Evolutionary conservation across 768 basidiomycete species (phyloP), one percentile per base, ranked within the genome.

Genomic region (Termitomyces sp.): DNA sequence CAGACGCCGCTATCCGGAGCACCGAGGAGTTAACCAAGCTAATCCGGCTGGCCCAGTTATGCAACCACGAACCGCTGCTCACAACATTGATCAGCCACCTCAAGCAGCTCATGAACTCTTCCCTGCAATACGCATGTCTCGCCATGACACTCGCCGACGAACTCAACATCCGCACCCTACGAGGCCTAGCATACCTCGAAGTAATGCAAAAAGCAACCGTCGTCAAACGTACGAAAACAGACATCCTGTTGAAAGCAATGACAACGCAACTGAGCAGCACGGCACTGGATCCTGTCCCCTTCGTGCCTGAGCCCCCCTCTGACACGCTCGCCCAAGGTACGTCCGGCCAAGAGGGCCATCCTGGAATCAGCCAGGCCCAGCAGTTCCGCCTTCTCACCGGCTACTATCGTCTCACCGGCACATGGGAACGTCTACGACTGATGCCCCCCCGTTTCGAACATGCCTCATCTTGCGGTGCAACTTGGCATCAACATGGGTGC

Each of bases 91-190:
- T 87, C 62, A 63, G 68, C 18, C 70, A 86, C 10, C 74, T 90
- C 49, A 74, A 78, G 40, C 79, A 83, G 62, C 74, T 88, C 54
- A 88, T 89, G 85, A 70, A 72, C 41, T 71, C 70, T 32, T 87
- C 86, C 3, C 69, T 85, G 47, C 81, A 82, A 59, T 87, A 87
- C 64, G 86, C 87, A 5, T 86, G 86, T 66, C 75, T 88, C 49
- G 86, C 87, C 3, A 86, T 90, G 84, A 78, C 79, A 7, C 79
- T 90, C 24, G 82, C 86, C 3, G 88, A 90, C 63, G 88, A 90
- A 58, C 76, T 90, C 30, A 72, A 84, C 63, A 72, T 90, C 51
- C 75, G 80, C 38, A 70, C 74, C 1, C 72, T 90, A 41, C 77
- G 82, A 38, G 87, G 88, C 32, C 74, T 78, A 1, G 87, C 86